phyloP scores from a whole-genome alignment of 129 eudicot species.

The Escallonia herrerae region DNA sequence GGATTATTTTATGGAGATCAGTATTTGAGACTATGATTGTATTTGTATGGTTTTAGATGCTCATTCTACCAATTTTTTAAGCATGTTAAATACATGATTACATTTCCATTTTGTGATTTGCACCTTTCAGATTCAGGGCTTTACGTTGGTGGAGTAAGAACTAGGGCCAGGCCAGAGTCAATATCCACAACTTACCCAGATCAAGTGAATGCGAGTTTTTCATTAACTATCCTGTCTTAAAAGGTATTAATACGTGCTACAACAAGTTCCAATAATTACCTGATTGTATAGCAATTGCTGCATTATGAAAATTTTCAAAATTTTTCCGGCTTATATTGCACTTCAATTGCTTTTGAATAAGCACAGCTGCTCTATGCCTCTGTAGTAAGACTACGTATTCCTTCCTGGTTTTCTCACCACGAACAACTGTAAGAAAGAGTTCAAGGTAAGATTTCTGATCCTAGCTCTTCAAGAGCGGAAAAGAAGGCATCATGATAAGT shows the following conservation, averaged over 20 bases:
- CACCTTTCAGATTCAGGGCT: no score
- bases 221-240: background rate
- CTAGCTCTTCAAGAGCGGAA: background rate
- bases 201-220: background rate
- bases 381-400: conserved; percentile 54
- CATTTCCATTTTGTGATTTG: no score
- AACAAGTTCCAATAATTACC: conserved; percentile 28
- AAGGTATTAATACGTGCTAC: background rate
- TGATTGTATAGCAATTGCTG: conserved; percentile 64
- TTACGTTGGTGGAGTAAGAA: background rate
- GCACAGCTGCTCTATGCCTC: conserved; percentile 75
- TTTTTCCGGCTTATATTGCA: conserved; percentile 39
- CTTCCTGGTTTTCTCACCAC: conserved; percentile 79
- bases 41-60: no score
- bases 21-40: no score
- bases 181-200: background rate
- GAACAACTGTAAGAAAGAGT: conserved; percentile 41
- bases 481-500: background rate
- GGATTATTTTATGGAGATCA: no score
- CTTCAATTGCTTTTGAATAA: conserved; percentile 68
- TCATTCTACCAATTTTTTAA: no score
- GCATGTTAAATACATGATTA: no score
- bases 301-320: conserved; percentile 34
- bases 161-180: background rate
- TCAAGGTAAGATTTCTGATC: background rate